Percentiles rank a stretch among this genome's conserved stretches.
Conservation (phyloP, 345 rosid genomes). For the Jatropha curcas region DNA sequence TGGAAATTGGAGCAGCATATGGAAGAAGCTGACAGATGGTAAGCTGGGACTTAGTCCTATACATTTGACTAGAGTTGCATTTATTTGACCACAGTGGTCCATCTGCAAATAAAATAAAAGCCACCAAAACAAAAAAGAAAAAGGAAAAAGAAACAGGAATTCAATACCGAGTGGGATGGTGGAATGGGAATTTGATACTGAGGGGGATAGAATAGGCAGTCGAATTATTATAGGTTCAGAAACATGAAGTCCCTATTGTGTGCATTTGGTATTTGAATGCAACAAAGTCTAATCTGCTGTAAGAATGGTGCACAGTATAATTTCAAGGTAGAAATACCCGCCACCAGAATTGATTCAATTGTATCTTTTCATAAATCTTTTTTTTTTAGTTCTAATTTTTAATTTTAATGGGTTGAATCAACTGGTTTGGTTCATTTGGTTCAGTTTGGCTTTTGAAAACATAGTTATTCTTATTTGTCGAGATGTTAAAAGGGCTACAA, state of each 20-base stretch:
- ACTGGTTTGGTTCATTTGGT: too few relatives aligned
- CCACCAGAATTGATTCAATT: background rate
- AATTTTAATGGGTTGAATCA: too few relatives aligned
- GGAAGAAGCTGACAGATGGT: slow-evolving; percentile 8
- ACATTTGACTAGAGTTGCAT: background rate
- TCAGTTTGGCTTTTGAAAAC: too few relatives aligned
- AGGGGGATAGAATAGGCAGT: background rate
- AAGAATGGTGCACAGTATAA: background rate
- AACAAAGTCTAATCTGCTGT: background rate
- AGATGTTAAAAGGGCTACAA: too few relatives aligned
- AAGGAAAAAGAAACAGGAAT: background rate
- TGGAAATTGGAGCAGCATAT: background rate
- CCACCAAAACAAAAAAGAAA: too few relatives aligned
- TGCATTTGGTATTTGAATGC: too few relatives aligned
- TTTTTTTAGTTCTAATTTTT: too few relatives aligned
- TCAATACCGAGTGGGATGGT: background rate
- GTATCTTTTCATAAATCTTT: too few relatives aligned
- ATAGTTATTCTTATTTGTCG: too few relatives aligned
- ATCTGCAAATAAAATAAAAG: slow-evolving; percentile 8
- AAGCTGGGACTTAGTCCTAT: background rate
- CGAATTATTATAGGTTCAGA: too few relatives aligned
- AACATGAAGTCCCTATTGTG: too few relatives aligned
- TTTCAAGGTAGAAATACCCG: background rate
- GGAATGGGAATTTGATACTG: background rate
- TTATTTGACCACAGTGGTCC: background rate